Percentiles rank a stretch among this genome's conserved stretches.
Conservation (phyloP, 2,329 filamentous ascomycete genomes). For the Aspergillus sp. region DNA sequence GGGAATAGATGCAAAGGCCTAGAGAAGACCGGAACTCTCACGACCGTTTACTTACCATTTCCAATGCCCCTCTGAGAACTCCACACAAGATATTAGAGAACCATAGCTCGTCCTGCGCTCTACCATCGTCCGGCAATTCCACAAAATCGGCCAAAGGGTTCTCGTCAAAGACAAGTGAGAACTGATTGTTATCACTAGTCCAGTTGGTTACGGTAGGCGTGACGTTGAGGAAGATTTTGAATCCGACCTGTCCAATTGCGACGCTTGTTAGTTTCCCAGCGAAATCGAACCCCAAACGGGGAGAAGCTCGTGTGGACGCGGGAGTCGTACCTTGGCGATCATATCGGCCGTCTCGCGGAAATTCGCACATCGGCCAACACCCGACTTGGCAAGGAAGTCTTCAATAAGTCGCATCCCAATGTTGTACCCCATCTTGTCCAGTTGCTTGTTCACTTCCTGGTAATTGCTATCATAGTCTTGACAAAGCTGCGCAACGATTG, state of each 20-base stretch:
- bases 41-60: conserved; percentile 69
- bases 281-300: background rate
- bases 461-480: conserved; percentile 96
- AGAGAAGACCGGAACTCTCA: background rate
- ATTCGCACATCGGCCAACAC: conserved; percentile 83
- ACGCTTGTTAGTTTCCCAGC: background rate
- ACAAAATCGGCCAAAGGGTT: conserved; percentile 97
- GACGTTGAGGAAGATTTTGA: conserved; percentile 98
- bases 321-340: conserved; percentile 73
- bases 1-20: background rate
- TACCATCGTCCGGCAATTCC: conserved; percentile 90
- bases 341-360: conserved; percentile 96
- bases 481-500: conserved; percentile 93
- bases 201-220: conserved; percentile 92
- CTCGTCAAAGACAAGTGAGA: conserved; percentile 94
- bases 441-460: conserved; percentile 90
- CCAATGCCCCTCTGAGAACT: conserved; percentile 82
- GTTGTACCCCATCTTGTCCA: conserved; percentile 99
- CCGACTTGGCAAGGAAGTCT: conserved; percentile 95
- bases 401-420: conserved; percentile 95
- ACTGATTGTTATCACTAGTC: conserved; percentile 94
- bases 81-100: conserved; percentile 97
- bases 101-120: conserved; percentile 95
- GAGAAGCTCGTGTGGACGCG: background rate
- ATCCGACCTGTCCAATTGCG: conserved; percentile 68